Evolutionary conservation across 208 protist species (phyloP), one percentile per base, ranked within the genome.

Genomic region (Polymyxa betae): DNA sequence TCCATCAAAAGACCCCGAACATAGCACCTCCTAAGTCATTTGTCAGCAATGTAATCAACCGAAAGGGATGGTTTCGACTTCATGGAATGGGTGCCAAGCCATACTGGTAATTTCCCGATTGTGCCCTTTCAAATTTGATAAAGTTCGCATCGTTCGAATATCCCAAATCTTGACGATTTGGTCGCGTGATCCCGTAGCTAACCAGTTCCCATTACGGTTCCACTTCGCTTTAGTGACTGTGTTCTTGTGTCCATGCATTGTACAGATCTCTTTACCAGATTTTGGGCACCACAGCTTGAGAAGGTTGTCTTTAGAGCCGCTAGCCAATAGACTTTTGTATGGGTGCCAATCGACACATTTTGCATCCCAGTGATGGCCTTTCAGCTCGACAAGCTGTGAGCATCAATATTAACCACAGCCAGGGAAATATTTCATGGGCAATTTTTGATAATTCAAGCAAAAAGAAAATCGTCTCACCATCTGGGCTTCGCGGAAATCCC

Each of bases 221-320:
- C 95, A 97, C 44, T 92, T 87, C 24, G 89, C 38, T 24, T 12
- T 29, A 5, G 0, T 66, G 35, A 96, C 93, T 0, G 95, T 93
- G 89, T 94, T 93, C 77, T 95, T 96, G 88, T 97, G 96, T 0
- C 90, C 93, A 91, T 95, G 88, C 32, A 93, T 93, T n/a, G 95
- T 97, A 0, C 46, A 54, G 10, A 97, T 88, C 24, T 94, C 94
- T 77, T 90, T 78, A 24, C 49, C 91, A 12, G 92, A 38, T 35
- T 92, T 93, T 0, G 96, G 93, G 78, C 97, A 96, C 96, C 96
- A 97, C 32, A 98, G 88, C 88, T 96, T 97, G 12, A 97, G 90
- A 0, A 92, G 45, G 40, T 95, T 95, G 89, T 97, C 96, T 88
- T 97, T 97, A 0, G 91, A 88, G 29, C 95, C 95, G 0, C 91